phyloP scores from a whole-genome alignment of 495 filamentous ascomycete genomes.

The Staphylotrichum longicolle region DNA sequence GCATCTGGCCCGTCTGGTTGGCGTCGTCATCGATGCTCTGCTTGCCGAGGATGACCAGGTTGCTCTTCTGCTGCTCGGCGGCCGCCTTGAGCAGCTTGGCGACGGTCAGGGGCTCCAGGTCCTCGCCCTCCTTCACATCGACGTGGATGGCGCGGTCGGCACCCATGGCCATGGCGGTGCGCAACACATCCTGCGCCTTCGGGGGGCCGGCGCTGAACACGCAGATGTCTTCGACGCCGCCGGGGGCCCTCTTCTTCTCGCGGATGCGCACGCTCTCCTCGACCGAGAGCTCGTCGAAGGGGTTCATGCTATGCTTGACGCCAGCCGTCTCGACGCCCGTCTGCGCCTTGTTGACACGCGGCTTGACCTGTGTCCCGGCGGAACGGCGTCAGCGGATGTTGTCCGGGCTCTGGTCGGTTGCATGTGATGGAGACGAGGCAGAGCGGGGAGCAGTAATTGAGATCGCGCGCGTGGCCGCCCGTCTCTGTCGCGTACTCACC shows the following conservation, averaged over 20 bases:
- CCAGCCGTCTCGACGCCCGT: slow-evolving; percentile 88
- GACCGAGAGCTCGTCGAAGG: slow-evolving; percentile 96
- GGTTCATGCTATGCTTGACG: slow-evolving; percentile 98
- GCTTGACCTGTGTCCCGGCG: slow-evolving; percentile 74
- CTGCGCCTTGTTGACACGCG: slow-evolving; percentile 92
- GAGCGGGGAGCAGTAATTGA: too few relatives aligned
- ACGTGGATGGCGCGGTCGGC: slow-evolving; percentile 89
- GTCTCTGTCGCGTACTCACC: slow-evolving; percentile 50
- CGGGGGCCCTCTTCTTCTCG: slow-evolving; percentile 63
- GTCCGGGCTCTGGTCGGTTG: too few relatives aligned
- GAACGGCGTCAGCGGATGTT: slow-evolving; percentile 5
- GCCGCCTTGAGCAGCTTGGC: slow-evolving; percentile 82
- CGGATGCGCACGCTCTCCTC: slow-evolving; percentile 94
- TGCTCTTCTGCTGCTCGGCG: slow-evolving; percentile 76
- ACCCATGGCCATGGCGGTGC: slow-evolving; percentile 98
- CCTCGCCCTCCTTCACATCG: slow-evolving; percentile 61
- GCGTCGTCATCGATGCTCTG: slow-evolving; percentile 97
- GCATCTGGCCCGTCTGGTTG: slow-evolving; percentile 96
- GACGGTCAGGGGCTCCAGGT: slow-evolving; percentile 83
- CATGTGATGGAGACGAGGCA: too few relatives aligned
- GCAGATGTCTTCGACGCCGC: slow-evolving; percentile 79
- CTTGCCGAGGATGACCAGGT: slow-evolving; percentile 91
- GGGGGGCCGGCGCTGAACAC: slow-evolving; percentile 82
- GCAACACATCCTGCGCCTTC: slow-evolving; percentile 81
- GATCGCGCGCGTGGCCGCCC: too few relatives aligned